A percentile compares a stretch with the other conserved stretches of the same genome.
phyloP scores from a whole-genome alignment of 441 rosid species.

The Brassica hybrid region DNA sequence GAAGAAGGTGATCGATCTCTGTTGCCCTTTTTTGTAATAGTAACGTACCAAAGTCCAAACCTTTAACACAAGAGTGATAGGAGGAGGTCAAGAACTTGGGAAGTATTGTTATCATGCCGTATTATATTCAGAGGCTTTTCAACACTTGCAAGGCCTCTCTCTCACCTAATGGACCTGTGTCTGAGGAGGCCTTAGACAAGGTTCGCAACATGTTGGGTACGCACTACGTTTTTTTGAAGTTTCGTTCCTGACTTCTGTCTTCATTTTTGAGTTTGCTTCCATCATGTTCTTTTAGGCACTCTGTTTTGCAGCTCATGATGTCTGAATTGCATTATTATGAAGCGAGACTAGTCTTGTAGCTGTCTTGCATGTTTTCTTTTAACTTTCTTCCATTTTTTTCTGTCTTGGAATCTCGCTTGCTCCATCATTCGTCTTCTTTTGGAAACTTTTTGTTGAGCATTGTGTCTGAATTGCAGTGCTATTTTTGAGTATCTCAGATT shows the following conservation, averaged over 20 bases:
- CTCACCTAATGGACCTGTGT: constrained; percentile 68
- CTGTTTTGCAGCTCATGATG: neutral
- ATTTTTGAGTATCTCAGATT: too few species aligned
- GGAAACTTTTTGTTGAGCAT: too few species aligned
- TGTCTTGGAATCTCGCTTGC: too few species aligned
- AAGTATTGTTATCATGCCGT: constrained; percentile 57
- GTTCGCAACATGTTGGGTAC: constrained; percentile 72
- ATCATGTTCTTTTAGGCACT: constrained; percentile 2
- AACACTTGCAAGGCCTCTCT: constrained; percentile 74
- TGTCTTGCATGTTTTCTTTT: too few species aligned
- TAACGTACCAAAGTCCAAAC: neutral
- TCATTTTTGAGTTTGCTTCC: constrained; percentile 4
- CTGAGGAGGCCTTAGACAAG: constrained; percentile 81
- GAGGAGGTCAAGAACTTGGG: constrained; percentile 19
- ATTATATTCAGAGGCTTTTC: constrained; percentile 76
- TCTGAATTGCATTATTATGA: constrained; percentile 10
- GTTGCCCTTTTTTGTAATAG: neutral
- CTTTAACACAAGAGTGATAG: constrained; percentile 29
- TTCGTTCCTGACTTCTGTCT: neutral
- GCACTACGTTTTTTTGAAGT: constrained; percentile 22
- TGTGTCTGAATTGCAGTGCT: neutral
- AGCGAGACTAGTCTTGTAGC: too few species aligned
- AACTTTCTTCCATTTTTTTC: too few species aligned
- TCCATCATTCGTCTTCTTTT: too few species aligned
- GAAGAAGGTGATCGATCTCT: constrained; percentile 42